Percentiles rank a stretch among this genome's conserved stretches.
Evolutionary conservation across 169 alveolate species (phyloP).

Genomic region (Cryptosporidium xiaoi): DNA sequence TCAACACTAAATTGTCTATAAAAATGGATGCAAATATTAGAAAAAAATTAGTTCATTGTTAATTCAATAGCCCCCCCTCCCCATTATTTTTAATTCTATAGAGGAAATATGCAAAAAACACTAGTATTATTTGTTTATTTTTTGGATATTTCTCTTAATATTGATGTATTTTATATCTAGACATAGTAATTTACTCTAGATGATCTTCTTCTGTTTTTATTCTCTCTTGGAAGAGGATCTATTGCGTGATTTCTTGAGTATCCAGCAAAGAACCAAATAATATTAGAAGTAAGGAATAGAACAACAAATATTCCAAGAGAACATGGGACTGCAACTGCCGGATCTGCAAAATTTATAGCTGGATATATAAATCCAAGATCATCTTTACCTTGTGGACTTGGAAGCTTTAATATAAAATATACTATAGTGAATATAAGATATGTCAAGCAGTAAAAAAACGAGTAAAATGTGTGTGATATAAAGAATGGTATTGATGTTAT

Average conservation of each 20-base stretch:
- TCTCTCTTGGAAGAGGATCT: slow-evolving; percentile 58
- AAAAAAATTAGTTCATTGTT: too few species aligned
- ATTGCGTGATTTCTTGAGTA: slow-evolving; percentile 51
- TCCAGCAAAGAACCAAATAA: slow-evolving; percentile 68
- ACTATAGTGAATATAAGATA: slow-evolving; percentile 55
- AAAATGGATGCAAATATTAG: too few species aligned
- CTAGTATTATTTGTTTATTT: too few species aligned
- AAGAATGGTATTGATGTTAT: slow-evolving; percentile 62
- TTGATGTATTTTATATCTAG: background rate
- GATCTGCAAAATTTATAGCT: slow-evolving; percentile 71
- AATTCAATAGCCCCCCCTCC: too few species aligned
- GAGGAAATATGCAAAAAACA: too few species aligned
- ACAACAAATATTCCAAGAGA: slow-evolving; percentile 41
- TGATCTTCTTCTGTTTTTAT: background rate
- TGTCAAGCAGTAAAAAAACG: slow-evolving; percentile 46
- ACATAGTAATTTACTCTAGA: slow-evolving; percentile 54
- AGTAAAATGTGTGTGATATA: slow-evolving; percentile 43
- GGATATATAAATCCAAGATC: slow-evolving; percentile 69
- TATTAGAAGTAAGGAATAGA: slow-evolving; percentile 30
- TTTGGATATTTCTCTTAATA: too few species aligned
- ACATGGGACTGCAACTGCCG: slow-evolving; percentile 64
- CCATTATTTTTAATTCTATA: too few species aligned
- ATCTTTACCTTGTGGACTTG: slow-evolving; percentile 58
- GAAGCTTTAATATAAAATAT: slow-evolving; percentile 32
- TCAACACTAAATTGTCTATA: too few species aligned